A percentile compares a stretch with the other conserved stretches of the same genome.
phyloP scores from a whole-genome alignment of 2,329 filamentous ascomycete genomes.

The Ceratocystis ficicola region DNA sequence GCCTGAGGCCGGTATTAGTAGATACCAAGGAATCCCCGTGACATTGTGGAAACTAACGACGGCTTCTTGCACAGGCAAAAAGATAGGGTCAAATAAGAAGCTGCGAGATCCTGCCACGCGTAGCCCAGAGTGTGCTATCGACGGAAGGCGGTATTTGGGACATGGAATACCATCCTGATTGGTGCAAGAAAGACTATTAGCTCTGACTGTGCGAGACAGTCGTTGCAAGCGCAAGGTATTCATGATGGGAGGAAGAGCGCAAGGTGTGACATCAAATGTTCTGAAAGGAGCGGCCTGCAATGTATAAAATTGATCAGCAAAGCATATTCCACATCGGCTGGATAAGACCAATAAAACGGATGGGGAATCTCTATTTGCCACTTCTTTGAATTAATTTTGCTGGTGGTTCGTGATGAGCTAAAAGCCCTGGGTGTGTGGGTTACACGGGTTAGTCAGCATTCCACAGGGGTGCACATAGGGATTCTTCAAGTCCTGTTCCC shows the following conservation, averaged over 20 bases:
- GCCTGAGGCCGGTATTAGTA: constrained; percentile 42
- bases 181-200: constrained; percentile 1
- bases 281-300: not conserved
- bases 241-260: not conserved
- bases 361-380: not conserved
- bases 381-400: not conserved
- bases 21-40: constrained; percentile 41
- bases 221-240: constrained; percentile 1
- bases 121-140: not conserved
- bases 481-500: not conserved
- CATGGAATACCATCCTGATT: not conserved
- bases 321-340: not conserved
- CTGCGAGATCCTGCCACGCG: constrained; percentile 11
- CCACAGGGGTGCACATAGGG: not conserved
- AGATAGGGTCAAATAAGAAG: constrained; percentile 22
- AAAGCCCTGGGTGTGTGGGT: not conserved
- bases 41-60: constrained; percentile 35
- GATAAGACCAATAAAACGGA: not conserved
- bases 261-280: not conserved
- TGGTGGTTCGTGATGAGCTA: not conserved
- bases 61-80: constrained; percentile 34
- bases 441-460: not conserved
- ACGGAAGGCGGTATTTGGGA: not conserved
- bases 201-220: not conserved
- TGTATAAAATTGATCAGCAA: not conserved